Evolutionary conservation across 768 basidiomycete genomes (phyloP).

Genomic region (Suillus luteus): DNA sequence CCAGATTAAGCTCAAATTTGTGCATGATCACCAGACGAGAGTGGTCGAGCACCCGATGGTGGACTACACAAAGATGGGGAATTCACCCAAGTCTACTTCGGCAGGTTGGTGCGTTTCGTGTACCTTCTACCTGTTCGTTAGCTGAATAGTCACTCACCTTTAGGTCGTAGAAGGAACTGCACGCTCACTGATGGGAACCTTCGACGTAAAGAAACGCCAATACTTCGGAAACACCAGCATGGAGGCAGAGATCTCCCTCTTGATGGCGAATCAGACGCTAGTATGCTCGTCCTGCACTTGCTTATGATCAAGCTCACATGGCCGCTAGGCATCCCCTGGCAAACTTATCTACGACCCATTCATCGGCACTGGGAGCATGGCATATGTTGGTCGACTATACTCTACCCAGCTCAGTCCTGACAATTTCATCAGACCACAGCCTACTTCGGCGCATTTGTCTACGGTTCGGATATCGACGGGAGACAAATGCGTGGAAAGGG

Average conservation of each 20-base stretch:
- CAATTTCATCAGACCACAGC: constrained; percentile 64
- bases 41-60: constrained; percentile 47
- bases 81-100: constrained; percentile 76
- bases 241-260: constrained; percentile 92
- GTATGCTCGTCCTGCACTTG: constrained; percentile 41
- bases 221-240: constrained; percentile 98
- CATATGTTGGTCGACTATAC: constrained; percentile 57
- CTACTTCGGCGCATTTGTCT: constrained; percentile 83
- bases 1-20: neutral
- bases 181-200: constrained; percentile 64
- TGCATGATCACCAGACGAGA: constrained; percentile 42
- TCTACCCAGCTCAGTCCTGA: neutral
- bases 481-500: constrained; percentile 96
- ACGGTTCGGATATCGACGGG: constrained; percentile 96
- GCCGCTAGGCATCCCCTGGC: constrained; percentile 73
- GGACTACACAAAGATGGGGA: constrained; percentile 64
- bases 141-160: constrained; percentile 10
- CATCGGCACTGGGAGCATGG: constrained; percentile 90
- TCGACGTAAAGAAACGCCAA: constrained; percentile 85
- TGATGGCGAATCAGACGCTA: constrained; percentile 96
- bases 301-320: neutral
- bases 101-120: constrained; percentile 76
- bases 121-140: neutral
- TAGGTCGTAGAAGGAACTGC: constrained; percentile 68
- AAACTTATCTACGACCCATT: constrained; percentile 96